Conservation (phyloP, 306 rosid species). For the Lathyrus sativus region DNA sequence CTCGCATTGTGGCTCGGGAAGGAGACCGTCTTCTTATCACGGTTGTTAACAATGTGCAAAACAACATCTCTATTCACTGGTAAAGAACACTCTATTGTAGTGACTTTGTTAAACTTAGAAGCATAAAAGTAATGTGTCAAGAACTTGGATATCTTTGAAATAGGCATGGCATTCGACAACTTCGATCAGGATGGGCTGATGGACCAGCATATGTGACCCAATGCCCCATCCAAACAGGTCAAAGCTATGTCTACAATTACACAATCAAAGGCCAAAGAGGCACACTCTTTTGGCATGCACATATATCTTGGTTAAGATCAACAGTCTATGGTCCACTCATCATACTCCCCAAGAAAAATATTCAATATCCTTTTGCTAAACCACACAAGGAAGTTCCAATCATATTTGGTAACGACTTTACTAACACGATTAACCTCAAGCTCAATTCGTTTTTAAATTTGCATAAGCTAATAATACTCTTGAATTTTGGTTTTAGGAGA, state of each 20-base stretch:
- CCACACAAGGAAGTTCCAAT: conserved; percentile 55
- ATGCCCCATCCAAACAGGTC: conserved; percentile 45
- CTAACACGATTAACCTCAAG: not conserved
- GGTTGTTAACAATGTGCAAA: conserved; percentile 59
- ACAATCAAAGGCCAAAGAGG: conserved; percentile 71
- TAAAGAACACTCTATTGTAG: conserved; percentile 31
- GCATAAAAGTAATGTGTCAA: not conserved
- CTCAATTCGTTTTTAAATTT: not conserved
- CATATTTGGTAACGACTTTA: conserved; percentile 43
- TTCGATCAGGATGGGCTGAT: conserved; percentile 53
- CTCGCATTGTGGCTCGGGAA: conserved; percentile 69
- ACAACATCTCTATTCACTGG: conserved; percentile 73
- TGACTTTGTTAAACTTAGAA: not conserved
- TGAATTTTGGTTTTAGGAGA: conserved; percentile 52
- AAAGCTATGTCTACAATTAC: conserved; percentile 72
- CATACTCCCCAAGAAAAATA: conserved; percentile 57
- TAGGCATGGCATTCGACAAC: conserved; percentile 75
- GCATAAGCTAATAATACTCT: conserved; percentile 21
- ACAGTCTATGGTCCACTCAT: conserved; percentile 67
- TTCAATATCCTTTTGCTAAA: conserved; percentile 49
- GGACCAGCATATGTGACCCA: conserved; percentile 54
- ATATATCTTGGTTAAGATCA: conserved; percentile 49
- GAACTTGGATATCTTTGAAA: conserved; percentile 8
- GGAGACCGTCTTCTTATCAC: conserved; percentile 66
- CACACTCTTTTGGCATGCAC: conserved; percentile 65